Conservation (phyloP, 805 yeast species). For the Lachancea cidri region DNA sequence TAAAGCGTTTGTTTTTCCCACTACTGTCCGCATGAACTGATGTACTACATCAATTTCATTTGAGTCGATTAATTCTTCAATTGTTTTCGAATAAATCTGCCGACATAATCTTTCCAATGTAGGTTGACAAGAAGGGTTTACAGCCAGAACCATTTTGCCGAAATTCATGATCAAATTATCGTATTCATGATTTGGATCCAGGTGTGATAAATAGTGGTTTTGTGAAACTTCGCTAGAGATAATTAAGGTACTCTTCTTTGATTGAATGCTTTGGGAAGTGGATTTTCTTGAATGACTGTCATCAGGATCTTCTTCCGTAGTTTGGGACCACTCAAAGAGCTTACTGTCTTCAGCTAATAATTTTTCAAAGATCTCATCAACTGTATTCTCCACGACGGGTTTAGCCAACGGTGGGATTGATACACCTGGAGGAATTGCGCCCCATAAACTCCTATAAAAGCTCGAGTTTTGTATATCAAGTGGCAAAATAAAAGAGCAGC, state of each 20-base stretch:
- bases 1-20: background rate
- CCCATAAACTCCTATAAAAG: constrained; percentile 43
- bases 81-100: constrained; percentile 34
- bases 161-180: constrained; percentile 53
- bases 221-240: too few species aligned
- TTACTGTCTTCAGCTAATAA: constrained; percentile 24
- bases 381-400: constrained; percentile 50
- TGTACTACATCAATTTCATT: constrained; percentile 57
- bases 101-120: constrained; percentile 27
- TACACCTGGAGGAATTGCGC: constrained; percentile 53
- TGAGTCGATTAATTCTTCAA: constrained; percentile 53
- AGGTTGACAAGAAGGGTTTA: constrained; percentile 1
- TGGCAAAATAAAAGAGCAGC: constrained; percentile 67
- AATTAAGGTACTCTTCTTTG: too few species aligned
- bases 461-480: constrained; percentile 41
- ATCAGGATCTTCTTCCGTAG: background rate
- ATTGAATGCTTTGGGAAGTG: background rate
- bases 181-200: constrained; percentile 37
- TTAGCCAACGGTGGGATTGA: constrained; percentile 58
- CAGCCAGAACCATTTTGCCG: constrained; percentile 24
- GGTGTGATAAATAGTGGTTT: background rate
- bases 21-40: constrained; percentile 30
- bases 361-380: constrained; percentile 38
- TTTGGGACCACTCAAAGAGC: background rate
- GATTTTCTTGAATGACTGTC: background rate